These are phyloP conservation scores for Pelargonium citronellum DNA, from an alignment of 441 rosid species.

Conservation along the genomic window DNA sequence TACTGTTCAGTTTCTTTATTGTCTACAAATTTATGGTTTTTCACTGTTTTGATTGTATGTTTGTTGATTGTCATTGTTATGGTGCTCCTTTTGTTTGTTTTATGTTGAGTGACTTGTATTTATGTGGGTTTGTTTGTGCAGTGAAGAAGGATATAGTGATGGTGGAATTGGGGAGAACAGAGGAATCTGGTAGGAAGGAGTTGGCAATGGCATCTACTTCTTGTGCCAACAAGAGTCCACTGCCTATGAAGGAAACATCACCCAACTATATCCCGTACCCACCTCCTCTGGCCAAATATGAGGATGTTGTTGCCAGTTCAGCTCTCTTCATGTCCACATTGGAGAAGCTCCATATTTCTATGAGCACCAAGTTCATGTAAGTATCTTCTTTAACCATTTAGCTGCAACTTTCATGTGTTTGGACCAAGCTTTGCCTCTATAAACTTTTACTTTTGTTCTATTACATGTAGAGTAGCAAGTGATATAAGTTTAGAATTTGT, in stretches of 20 bases:
- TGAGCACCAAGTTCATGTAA: slow-evolving; percentile 92
- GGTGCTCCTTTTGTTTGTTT: not conserved
- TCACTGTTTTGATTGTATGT: slow-evolving; percentile 6
- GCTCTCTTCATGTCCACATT: slow-evolving; percentile 59
- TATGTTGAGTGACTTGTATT: slow-evolving; percentile 14
- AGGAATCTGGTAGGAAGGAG: slow-evolving; percentile 27
- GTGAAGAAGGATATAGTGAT: slow-evolving; percentile 28
- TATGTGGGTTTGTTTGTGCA: slow-evolving; percentile 13
- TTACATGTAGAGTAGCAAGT: not conserved
- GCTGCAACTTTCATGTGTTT: not conserved
- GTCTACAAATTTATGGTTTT: slow-evolving; percentile 15
- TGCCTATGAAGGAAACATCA: slow-evolving; percentile 42
- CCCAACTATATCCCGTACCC: slow-evolving; percentile 39
- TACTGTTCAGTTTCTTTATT: not conserved
- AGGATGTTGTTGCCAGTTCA: slow-evolving; percentile 50
- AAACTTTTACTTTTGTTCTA: not conserved
- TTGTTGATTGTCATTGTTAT: slow-evolving; percentile 15
- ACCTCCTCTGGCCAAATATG: slow-evolving; percentile 59
- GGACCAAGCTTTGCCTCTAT: not conserved
- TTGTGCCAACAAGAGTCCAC: slow-evolving; percentile 50
- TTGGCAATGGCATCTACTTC: slow-evolving; percentile 71
- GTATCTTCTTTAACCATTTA: slow-evolving; percentile 13
- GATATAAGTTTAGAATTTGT: too few relatives aligned
- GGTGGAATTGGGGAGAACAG: slow-evolving; percentile 25
- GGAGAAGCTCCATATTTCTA: slow-evolving; percentile 67